Conservation (phyloP, 768 basidiomycete species). For the Kwoniella heveanensis region DNA sequence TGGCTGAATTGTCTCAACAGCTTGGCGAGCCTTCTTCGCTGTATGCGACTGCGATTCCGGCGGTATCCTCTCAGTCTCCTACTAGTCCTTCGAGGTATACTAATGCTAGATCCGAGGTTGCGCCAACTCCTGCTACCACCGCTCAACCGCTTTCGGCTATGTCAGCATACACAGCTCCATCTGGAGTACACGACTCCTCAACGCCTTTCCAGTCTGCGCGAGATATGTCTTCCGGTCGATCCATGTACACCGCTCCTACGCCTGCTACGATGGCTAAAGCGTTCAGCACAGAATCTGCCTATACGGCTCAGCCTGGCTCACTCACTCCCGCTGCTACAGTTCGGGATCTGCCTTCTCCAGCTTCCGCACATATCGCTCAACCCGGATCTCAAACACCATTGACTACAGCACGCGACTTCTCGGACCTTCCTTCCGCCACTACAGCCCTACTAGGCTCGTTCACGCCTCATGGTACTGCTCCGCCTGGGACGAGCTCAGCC, state of each 20-base stretch:
- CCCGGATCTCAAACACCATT: background rate
- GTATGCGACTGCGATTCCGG: constrained; percentile 8
- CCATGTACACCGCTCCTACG: constrained; percentile 11
- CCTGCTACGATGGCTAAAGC: constrained; percentile 2
- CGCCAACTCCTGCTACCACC: constrained; percentile 3
- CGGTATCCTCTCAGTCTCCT: background rate
- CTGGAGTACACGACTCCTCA: background rate
- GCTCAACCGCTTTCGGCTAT: background rate
- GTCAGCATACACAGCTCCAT: constrained; percentile 4
- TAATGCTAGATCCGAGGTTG: background rate
- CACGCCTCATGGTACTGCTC: constrained; percentile 9
- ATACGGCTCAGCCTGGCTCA: constrained; percentile 11
- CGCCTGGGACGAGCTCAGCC: constrained; percentile 9
- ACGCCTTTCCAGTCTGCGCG: constrained; percentile 3
- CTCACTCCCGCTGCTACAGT: constrained; percentile 4
- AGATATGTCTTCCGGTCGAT: constrained; percentile 8
- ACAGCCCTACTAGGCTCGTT: constrained; percentile 12
- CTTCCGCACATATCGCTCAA: background rate
- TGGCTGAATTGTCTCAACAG: background rate
- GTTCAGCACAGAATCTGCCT: constrained; percentile 4
- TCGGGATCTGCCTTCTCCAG: background rate
- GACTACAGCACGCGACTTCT: background rate
- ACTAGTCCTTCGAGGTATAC: background rate
- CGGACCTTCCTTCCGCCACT: background rate
- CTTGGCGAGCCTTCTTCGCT: background rate